Base-by-base conservation (phyloP, 306 rosid species). In the Citrullus colocynthis region DNA sequence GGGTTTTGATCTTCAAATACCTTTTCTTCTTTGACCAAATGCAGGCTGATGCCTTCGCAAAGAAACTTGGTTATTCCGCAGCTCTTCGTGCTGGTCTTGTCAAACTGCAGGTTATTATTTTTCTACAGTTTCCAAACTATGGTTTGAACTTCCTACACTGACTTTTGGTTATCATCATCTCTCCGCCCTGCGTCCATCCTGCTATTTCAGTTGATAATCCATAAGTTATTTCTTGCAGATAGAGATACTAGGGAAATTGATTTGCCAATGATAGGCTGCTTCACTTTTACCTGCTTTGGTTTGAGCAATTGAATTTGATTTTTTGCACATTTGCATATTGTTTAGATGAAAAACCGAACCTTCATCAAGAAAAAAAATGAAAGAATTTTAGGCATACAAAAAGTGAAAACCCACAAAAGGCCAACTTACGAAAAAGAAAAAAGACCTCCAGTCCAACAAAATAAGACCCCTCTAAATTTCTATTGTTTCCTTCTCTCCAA, bases 31-130 rank as follows among this genome's bases (percentile, higher is more conserved):
- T 59, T 62, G 17, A 32, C 77, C 55, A 45, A 65, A 74, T 84
- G 83, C 82, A 94, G 98, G 98, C 97, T 78, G 98, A 94, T 84
- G 89, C 82, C 77, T 94, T 94, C 63, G 97, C 92, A 59, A 88
- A 86, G 85, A 92, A 87, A 79, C 98, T 91, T 81, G 97, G 96
- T 81, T 94, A 88, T 80, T 82, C 93, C 15, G 61, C 93, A 57
- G 52, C 82, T 72, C 86, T 91, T 61, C 90, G 96, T 41, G 82
- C 88, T 75, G 95, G 89, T 80, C 89, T 90, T 7, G 97, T 94
- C 85, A 92, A 86, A 84, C 82, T 94, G 85, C 96, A 90, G 96
- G 96, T 91, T 61, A 82, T 75, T 63, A 82, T 72, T 62, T 77
- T 78, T 58, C 60, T 76, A 57, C 36, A 37, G 36, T 58, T 74